Percentiles rank a stretch among this genome's conserved stretches.
Evolutionary conservation across 176 grass and related monocot genomes (phyloP).

Genomic region (Stipa capillata): DNA sequence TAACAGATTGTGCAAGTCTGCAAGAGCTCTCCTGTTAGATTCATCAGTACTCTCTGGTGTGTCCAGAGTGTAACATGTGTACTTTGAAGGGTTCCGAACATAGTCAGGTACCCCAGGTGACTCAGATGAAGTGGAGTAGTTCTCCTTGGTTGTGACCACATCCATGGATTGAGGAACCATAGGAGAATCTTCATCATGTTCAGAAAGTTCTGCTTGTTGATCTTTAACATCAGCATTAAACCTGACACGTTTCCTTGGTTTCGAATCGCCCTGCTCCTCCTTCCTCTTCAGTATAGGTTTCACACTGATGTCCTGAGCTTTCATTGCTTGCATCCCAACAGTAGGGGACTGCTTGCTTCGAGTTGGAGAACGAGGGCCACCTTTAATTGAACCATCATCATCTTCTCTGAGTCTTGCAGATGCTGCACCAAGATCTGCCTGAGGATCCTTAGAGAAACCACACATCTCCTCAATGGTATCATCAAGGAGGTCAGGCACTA

Average conservation of each 20-base stretch:
- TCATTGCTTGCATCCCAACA: conserved; percentile 17
- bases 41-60: conserved; percentile 34
- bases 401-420: conserved; percentile 70
- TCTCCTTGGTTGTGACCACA: conserved; percentile 17
- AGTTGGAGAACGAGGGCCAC: background rate
- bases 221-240: conserved; percentile 66
- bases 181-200: conserved; percentile 43
- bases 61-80: conserved; percentile 74
- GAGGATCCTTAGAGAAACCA: conserved; percentile 49
- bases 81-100: conserved; percentile 85
- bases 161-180: conserved; percentile 44
- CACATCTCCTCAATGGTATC: conserved; percentile 34
- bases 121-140: background rate
- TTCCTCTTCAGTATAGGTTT: conserved; percentile 97
- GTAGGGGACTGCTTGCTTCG: background rate
- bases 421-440: conserved; percentile 57
- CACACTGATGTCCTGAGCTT: conserved; percentile 33
- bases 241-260: conserved; percentile 87
- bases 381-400: conserved; percentile 18
- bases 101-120: conserved; percentile 60
- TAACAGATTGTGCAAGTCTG: conserved; percentile 52
- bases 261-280: conserved; percentile 40
- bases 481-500: conserved; percentile 76
- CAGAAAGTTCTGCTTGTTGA: conserved; percentile 20
- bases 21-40: conserved; percentile 66